phyloP scores from a whole-genome alignment of 768 basidiomycete species.

The Porpolomopsis calyptriformis region DNA sequence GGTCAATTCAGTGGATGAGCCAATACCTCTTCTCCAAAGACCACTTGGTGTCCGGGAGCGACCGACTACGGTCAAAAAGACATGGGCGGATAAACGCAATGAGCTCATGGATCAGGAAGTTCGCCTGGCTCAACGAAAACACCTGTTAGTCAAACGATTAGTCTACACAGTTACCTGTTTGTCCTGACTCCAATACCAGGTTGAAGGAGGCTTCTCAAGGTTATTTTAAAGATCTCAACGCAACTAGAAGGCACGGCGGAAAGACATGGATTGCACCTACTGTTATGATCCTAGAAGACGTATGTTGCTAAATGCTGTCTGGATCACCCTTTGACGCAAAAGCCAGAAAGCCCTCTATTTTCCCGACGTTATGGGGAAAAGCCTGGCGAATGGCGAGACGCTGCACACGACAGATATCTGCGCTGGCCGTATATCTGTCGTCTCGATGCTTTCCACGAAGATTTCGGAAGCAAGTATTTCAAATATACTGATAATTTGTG shows the following conservation, averaged over 20 bases:
- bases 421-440: slow-evolving; percentile 62
- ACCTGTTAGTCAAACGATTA: slow-evolving; percentile 32
- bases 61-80: slow-evolving; percentile 50
- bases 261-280: slow-evolving; percentile 92
- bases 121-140: slow-evolving; percentile 58
- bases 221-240: slow-evolving; percentile 81
- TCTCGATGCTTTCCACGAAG: slow-evolving; percentile 75
- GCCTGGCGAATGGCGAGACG: slow-evolving; percentile 41
- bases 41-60: slow-evolving; percentile 69
- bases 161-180: not conserved
- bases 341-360: slow-evolving; percentile 82
- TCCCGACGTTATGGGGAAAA: slow-evolving; percentile 72
- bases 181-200: slow-evolving; percentile 17
- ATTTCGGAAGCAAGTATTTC: slow-evolving; percentile 65
- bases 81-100: slow-evolving; percentile 51
- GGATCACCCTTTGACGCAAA: not conserved
- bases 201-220: slow-evolving; percentile 58
- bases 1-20: slow-evolving; percentile 8
- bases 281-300: slow-evolving; percentile 83
- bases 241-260: slow-evolving; percentile 72
- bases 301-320: slow-evolving; percentile 28
- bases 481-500: slow-evolving; percentile 2
- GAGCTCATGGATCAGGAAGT: slow-evolving; percentile 65
- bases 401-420: slow-evolving; percentile 74
- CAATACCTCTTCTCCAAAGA: slow-evolving; percentile 35